Evolutionary conservation across 345 rosid genomes (phyloP).

Genomic region (Acer negundo): DNA sequence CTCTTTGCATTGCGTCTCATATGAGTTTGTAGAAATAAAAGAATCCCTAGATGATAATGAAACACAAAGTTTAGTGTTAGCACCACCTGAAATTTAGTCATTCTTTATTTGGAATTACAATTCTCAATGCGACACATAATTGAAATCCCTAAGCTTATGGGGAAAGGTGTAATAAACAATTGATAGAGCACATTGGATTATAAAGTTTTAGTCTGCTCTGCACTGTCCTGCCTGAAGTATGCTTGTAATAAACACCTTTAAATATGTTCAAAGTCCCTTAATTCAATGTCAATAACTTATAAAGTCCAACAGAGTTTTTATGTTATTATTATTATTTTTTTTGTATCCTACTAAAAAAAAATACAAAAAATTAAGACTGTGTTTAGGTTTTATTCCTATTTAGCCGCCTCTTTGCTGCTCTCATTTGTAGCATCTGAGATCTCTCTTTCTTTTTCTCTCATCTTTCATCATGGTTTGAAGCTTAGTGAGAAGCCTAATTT

Average conservation of each 20-base stretch:
- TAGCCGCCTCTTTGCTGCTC: not conserved
- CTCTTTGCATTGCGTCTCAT: not conserved
- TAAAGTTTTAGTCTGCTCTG: not conserved
- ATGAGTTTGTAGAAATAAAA: not conserved
- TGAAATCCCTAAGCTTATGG: not conserved
- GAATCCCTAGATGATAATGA: not conserved
- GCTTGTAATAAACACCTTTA: not conserved
- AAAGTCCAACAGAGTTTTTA: too few relatives aligned
- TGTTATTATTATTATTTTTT: too few relatives aligned
- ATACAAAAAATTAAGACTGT: not conserved
- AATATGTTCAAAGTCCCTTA: not conserved
- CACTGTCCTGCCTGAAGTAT: too few relatives aligned
- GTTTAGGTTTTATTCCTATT: not conserved
- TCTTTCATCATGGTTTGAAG: not conserved
- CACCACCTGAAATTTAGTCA: not conserved
- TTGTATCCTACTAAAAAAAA: too few relatives aligned
- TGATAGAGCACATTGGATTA: not conserved
- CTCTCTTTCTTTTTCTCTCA: not conserved
- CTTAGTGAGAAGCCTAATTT: not conserved
- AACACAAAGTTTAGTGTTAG: not conserved
- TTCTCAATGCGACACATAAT: too few relatives aligned
- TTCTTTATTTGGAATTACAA: too few relatives aligned
- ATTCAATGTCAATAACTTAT: too few relatives aligned
- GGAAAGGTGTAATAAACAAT: not conserved
- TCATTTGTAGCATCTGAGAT: not conserved